Evolutionary conservation across 257 asterid species (phyloP).

Genomic region (Orobanche coerulescens): DNA sequence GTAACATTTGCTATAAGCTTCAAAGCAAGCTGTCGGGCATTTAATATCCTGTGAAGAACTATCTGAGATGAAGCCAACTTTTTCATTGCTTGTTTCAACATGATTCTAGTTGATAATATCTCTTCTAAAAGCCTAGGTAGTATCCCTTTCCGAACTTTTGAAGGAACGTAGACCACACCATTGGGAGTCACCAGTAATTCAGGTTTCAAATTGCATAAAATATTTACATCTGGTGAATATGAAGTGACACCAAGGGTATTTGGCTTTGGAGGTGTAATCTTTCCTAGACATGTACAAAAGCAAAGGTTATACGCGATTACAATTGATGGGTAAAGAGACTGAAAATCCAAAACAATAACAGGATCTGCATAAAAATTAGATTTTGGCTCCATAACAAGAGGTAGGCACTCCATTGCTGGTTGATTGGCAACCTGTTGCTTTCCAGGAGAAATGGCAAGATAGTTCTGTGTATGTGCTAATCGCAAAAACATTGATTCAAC

Average conservation of each 20-base stretch:
- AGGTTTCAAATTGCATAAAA: slow-evolving; percentile 36
- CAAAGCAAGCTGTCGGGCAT: slow-evolving; percentile 96
- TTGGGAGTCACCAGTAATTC: slow-evolving; percentile 79
- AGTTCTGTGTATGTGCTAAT: slow-evolving; percentile 86
- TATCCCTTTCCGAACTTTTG: slow-evolving; percentile 69
- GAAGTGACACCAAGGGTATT: slow-evolving; percentile 74
- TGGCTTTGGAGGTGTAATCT: slow-evolving; percentile 41
- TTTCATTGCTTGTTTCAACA: slow-evolving; percentile 97
- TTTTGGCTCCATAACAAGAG: slow-evolving; percentile 99
- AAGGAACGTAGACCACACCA: slow-evolving; percentile 81
- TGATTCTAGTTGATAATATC: slow-evolving; percentile 82
- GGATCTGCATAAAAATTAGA: slow-evolving; percentile 92
- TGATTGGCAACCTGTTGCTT: slow-evolving; percentile 83
- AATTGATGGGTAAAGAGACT: slow-evolving; percentile 97
- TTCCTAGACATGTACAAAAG: slow-evolving; percentile 90
- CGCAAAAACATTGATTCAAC: slow-evolving; percentile 94
- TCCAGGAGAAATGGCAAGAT: slow-evolving; percentile 94
- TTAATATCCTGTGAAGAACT: slow-evolving; percentile 74
- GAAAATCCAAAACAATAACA: slow-evolving; percentile 88
- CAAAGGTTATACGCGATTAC: slow-evolving; percentile 92
- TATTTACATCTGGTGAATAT: slow-evolving; percentile 51
- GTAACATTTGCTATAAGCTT: slow-evolving; percentile 96
- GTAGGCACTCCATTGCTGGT: slow-evolving; percentile 97
- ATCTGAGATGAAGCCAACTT: slow-evolving; percentile 59
- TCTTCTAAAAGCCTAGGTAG: slow-evolving; percentile 89